A percentile compares a stretch with the other conserved stretches of the same genome.
These are phyloP conservation scores for Lepidium campestre DNA, from an alignment of 441 rosid genomes.

Conservation along the genomic window DNA sequence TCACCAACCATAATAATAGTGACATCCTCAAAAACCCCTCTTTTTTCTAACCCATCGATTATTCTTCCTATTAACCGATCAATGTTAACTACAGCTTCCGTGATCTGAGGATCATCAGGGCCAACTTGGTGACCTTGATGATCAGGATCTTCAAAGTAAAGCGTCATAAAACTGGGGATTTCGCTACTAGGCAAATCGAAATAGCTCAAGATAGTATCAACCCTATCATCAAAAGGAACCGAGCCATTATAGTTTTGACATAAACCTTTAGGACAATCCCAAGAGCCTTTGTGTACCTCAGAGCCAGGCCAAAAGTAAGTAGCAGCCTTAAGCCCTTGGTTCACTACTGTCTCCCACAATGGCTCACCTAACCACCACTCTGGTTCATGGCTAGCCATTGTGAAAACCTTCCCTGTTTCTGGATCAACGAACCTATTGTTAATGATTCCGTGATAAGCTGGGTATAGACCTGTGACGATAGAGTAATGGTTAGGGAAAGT, in stretches of 20 bases:
- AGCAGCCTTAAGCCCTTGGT: conserved; percentile 72
- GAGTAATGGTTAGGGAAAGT: conserved; percentile 97
- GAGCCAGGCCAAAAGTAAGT: conserved; percentile 97
- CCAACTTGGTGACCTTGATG: conserved; percentile 92
- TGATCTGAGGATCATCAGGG: conserved; percentile 80
- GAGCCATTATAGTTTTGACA: conserved; percentile 65
- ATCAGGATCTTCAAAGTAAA: conserved; percentile 96
- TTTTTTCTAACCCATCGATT: conserved; percentile 66
- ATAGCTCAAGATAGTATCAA: conserved; percentile 70
- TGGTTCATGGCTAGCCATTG: conserved; percentile 72
- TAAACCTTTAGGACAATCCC: conserved; percentile 63
- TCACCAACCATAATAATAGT: conserved; percentile 81
- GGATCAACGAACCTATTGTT: conserved; percentile 68
- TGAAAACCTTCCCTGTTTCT: conserved; percentile 47
- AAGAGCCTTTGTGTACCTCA: conserved; percentile 82
- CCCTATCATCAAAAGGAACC: conserved; percentile 82
- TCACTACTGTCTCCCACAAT: conserved; percentile 83
- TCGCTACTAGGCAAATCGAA: conserved; percentile 69
- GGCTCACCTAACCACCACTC: conserved; percentile 99
- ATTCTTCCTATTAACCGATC: conserved; percentile 78
- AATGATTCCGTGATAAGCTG: conserved; percentile 79
- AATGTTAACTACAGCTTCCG: conserved; percentile 69
- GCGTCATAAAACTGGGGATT: conserved; percentile 73
- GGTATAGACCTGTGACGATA: conserved; percentile 87
- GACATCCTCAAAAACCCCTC: conserved; percentile 87